Conservation (phyloP, 148 eudicot species). For the Persicaria tinctoria region DNA sequence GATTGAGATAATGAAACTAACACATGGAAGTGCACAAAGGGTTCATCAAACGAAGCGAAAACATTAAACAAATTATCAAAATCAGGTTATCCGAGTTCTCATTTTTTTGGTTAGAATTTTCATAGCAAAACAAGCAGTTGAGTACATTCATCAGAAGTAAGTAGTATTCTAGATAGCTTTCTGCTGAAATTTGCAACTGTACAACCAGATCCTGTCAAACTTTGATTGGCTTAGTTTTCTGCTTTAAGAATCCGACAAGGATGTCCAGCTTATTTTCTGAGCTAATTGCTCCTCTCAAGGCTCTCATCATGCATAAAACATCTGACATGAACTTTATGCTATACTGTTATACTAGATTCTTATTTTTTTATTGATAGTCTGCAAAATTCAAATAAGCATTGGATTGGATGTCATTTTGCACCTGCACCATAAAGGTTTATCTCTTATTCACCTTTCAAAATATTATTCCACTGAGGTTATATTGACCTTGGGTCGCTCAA, state of each 20-base stretch:
- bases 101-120: too few relatives aligned
- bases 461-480: slow-evolving; percentile 75
- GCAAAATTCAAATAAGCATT: not conserved
- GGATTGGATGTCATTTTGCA: not conserved
- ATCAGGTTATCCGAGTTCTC: too few relatives aligned
- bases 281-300: not conserved
- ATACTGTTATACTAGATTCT: not conserved
- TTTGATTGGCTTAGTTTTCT: not conserved
- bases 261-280: not conserved
- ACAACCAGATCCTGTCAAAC: not conserved
- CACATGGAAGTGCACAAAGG: too few relatives aligned
- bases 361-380: slow-evolving; percentile 9
- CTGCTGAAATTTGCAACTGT: not conserved
- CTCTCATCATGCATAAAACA: not conserved
- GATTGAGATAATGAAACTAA: too few relatives aligned
- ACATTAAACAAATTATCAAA: too few relatives aligned
- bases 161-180: slow-evolving; percentile 1
- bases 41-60: too few relatives aligned
- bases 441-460: not conserved
- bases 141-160: slow-evolving; percentile 97
- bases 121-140: slow-evolving; percentile 67
- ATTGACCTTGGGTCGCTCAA: slow-evolving; percentile 88
- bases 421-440: not conserved
- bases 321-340: not conserved
- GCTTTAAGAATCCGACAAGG: not conserved